Base-by-base conservation (phyloP, 1,284 basidiomycete genomes). In the Trametes versicolor region DNA sequence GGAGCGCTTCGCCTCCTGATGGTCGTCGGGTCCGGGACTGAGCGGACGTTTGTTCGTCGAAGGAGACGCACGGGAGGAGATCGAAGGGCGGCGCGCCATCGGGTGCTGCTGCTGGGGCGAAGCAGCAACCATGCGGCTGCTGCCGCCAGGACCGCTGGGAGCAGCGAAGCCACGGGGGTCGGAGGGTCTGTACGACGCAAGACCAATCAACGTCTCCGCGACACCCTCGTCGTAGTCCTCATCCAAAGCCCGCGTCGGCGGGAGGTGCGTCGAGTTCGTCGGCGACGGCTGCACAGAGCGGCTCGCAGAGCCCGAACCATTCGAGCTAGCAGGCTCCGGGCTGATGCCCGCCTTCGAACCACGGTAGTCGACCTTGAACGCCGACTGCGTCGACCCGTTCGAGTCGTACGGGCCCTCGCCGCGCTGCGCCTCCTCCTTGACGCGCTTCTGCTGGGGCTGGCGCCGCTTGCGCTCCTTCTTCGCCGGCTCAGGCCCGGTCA, bases 171-270 rank as follows among this genome's bases (percentile, higher is more conserved):
- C 70, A 34, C 73, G 74, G 6, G 72, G 68, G 41, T 75, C 73
- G 13, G 66, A 62, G 4, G 73, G 68, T 32, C 78, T 70, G 68
- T 78, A 80, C 68, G 79, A 75, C 45, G 85, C 80, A 23, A 91
- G 80, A 13, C 82, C 85, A 73, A 95, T 89, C 43, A 95, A 78
- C 0, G 89, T 84, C 68, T 91, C 91, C 4, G 88, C 88, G 41
- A 89, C 88, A 60, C 87, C 88, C 73, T 92, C 92, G 66, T 94
- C 93, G 67, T 94, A 94, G 71, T 95, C 90, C 68, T 95, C 93
- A 70, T 95, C 93, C 19, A 94, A 83, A 1, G 85, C 79, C 17
- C 93, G 82, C 17, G 85, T 80, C 8, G 89, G 90, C 21, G 85
- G 84, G 9, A 84, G 80, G 23, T 87, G 83, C 0, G 83, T 83